Evolutionary conservation across 176 grass and related monocot species (phyloP).

Genomic region (Triticum aestivum): IWGSC_CS_RefSeq_v2.1 NC_057801.1:403027936-403028435

Average conservation of each 20-base stretch:
- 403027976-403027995: slow-evolving; percentile 13
- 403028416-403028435: slow-evolving; percentile 71
- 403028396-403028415: slow-evolving; percentile 57
- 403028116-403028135: slow-evolving; percentile 32
- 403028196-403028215: background rate
- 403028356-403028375: slow-evolving; percentile 59
- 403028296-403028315: slow-evolving; percentile 67
- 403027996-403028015: slow-evolving; percentile 28
- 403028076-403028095: slow-evolving; percentile 26
- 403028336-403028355: slow-evolving; percentile 70
- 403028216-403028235: background rate
- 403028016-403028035: background rate
- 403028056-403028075: slow-evolving; percentile 19
- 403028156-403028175: background rate
- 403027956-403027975: background rate
- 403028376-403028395: slow-evolving; percentile 50
- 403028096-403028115: slow-evolving; percentile 11
- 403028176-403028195: background rate
- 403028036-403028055: slow-evolving; percentile 10
- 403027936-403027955: background rate
- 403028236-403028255: slow-evolving; percentile 45
- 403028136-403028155: background rate
- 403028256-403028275: slow-evolving; percentile 66
- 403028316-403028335: slow-evolving; percentile 73
- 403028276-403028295: slow-evolving; percentile 65